Base-by-base conservation (phyloP, 805 yeast genomes). In the Sugiyamaella lignohabitans region DNA sequence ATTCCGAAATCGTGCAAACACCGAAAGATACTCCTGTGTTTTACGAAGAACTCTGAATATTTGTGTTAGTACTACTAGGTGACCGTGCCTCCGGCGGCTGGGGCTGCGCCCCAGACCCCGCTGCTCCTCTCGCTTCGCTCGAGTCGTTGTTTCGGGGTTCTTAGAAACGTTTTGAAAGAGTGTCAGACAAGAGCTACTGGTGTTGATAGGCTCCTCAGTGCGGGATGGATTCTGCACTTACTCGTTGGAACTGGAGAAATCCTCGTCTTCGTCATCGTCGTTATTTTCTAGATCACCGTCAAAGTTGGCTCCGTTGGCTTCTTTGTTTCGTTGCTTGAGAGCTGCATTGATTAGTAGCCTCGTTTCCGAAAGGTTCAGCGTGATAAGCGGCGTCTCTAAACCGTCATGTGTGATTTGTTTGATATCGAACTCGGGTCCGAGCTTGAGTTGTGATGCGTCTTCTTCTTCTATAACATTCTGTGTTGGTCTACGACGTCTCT, bases 381-480 rank as follows among this genome's bases (percentile, higher is more conserved):
- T 87, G 52, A 86, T 84, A 49, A 93, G 73, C 52, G 82, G 85
- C 48, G 80, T 82, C 47, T 76, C 78, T 49, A 79, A 78, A 17
- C 96, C 96, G 44, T 80, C 80, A 63, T 89, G 89, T 53, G 86
- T 82, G 32, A 82, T 67, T 63, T 89, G 97, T 29, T 76, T 78
- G 44, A 84, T 66, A 57, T 82, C 89, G 61, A 93, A 93, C 68
- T 93, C 98, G 22, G 95, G 91, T 6, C 98, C 98, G 47, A 93
- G 75, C 60, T 84, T 83, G 56, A 93, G 74, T 43, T 77, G 75
- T 0, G 96, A 80, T 0, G 98, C 94, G 60, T 93, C 94, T 61
- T 91, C 98, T 59, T 89, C 97, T 53, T 86, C 95, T 49, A 82
- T 89, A 38, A 79, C 74, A 49, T 80, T 81, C 42, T 61, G 59